Conservation (phyloP, 2,329 filamentous ascomycete species). For the Xylaria sp. region DNA sequence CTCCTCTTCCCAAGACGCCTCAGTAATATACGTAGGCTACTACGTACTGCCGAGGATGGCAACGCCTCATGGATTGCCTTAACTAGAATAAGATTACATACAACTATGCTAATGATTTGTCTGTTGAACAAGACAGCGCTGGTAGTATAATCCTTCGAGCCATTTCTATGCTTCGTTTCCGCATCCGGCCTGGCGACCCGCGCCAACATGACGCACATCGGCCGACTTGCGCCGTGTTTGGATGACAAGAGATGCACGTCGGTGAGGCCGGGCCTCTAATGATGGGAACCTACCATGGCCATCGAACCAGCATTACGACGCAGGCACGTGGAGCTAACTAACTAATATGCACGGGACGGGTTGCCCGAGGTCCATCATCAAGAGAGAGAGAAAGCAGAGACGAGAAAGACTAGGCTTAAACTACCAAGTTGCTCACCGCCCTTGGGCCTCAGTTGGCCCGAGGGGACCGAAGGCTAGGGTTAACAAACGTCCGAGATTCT, state of each 20-base stretch:
- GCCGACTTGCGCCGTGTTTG: neutral
- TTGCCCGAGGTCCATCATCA: neutral
- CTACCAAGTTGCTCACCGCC: constrained; percentile 24
- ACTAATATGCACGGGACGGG: neutral
- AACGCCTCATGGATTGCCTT: constrained; percentile 6
- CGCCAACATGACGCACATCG: neutral
- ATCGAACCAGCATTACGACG: constrained; percentile 29
- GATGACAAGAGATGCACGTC: constrained; percentile 12
- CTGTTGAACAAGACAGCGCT: neutral
- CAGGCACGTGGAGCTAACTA: constrained; percentile 29
- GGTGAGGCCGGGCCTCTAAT: constrained; percentile 20
- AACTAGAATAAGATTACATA: constrained; percentile 11
- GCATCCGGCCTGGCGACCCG: constrained; percentile 6
- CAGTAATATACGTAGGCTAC: neutral
- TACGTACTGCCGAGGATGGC: constrained; percentile 4
- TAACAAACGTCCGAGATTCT: constrained; percentile 10
- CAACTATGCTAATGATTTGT: constrained; percentile 1
- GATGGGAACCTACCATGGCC: constrained; percentile 18
- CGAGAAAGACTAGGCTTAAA: neutral
- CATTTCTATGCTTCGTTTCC: constrained; percentile 10
- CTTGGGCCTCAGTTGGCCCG: constrained; percentile 9
- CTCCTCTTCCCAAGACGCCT: neutral
- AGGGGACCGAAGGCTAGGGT: neutral
- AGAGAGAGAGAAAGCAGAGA: neutral
- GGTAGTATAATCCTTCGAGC: constrained; percentile 21